Evolutionary conservation across 2,329 filamentous ascomycete genomes (phyloP), one percentile per base, ranked within the genome.

Genomic region (Rhynchosporium secalis): DNA sequence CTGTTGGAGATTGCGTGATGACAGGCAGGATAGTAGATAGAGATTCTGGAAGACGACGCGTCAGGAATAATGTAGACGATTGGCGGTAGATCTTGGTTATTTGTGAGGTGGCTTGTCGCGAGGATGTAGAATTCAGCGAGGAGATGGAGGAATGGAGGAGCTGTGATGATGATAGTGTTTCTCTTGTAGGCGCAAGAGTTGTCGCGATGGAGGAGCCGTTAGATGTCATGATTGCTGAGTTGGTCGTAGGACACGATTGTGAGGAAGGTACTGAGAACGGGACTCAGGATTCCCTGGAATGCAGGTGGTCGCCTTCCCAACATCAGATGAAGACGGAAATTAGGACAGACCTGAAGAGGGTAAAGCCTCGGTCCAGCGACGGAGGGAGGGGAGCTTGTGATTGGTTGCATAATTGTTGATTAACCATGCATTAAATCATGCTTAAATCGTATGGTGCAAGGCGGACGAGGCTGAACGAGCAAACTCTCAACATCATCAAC

Each of bases 11-110:
- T 7, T 87, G 82, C 1, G 84, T 87, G 72, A 99, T 89, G 65
- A 97, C 83, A 8, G 94, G 91, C 54, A 93, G 82, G 58, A 99
- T 84, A 3, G 90, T 92, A 28, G 91, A 90, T 36, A 97, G 82
- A 0, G 94, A 91, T 77, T 99, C 95, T 69, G 92, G 90, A 59
- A 98, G 81, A 54, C 94, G 90, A 76, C 95, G 92, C 76, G 95
- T 99, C 64, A 99, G 83, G 78, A 96, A 99, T 29, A 98, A 84
- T 67, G 95, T 93, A 6, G 92, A 96, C 38, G 95, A 91, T 78
- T 96, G 92, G 68, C 94, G 91, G 78, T 98, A 98, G 36, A 90
- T 90, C 77, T 95, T 95, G 69, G 94, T 95, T 72, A 96, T 90
- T 72, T 90, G 86, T 48, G 87, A 82, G 49, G 87, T 81, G 43